Base-by-base conservation (phyloP, 2,329 filamentous ascomycete genomes). In the Elsinoe ampelina region DNA sequence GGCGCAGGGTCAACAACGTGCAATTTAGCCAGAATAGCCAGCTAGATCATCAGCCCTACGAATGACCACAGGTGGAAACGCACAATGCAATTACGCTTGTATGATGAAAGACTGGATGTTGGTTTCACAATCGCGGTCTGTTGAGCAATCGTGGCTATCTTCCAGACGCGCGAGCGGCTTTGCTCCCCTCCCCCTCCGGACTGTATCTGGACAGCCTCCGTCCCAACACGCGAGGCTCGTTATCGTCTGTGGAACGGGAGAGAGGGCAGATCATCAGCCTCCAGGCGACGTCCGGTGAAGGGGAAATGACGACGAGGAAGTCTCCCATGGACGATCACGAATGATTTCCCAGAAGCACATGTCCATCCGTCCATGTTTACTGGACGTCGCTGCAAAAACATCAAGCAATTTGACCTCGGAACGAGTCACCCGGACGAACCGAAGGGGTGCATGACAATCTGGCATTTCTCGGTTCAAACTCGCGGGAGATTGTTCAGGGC, bases 381-480 rank as follows among this genome's bases (percentile, higher is more conserved):
- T 10, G n/a, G n/a, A n/a, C n/a, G n/a, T 50, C 15, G 26, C 10
- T 11, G 12, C 22, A 15, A 15, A 15, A 19, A 17, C 26, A 50
- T 50, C 45, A 50, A 35, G 13, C 32, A 45, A 45, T 45, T 22
- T 45, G 17, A 26, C 26, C 32, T 50, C 45, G 45, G 45, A 19
- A 48, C 13, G 13, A 13, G n/a, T 48, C 20, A 30, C 20, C 45
- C 45, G 45, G 7, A 35, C 22, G n/a, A 35, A 50, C 45, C 30
- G 32, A 50, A 30, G 45, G 45, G 26, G 17, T 11, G 26, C 17
- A 35, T 11, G 45, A 5, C 45, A 35, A 50, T 50, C 15, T 50
- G 45, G 45, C 45, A 50, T n/a, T 45, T 47, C 43, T 47, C 34
- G 26, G 30, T 50, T 26, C 45, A 50, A 50, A 19, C 45, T 45